Evolutionary conservation across 768 basidiomycete species (phyloP).

Genomic region (Termitomyces sp.): DNA sequence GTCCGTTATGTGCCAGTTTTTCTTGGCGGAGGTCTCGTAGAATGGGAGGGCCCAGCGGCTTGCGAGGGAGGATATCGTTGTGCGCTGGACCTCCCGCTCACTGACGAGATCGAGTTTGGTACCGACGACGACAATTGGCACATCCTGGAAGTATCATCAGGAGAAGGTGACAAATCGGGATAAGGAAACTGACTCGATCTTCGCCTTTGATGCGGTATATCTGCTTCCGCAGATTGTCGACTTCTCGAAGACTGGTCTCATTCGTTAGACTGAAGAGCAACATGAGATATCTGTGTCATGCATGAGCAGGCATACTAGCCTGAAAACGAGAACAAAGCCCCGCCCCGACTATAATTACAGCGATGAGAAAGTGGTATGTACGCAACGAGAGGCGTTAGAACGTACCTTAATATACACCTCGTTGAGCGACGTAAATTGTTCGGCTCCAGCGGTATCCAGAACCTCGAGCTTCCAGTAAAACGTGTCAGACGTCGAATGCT

Average conservation of each 20-base stretch:
- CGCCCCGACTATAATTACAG: slow-evolving; percentile 46
- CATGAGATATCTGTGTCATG: slow-evolving; percentile 3
- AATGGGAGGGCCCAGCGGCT: slow-evolving; percentile 67
- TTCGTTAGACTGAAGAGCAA: slow-evolving; percentile 61
- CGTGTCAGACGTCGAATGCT: slow-evolving; percentile 1
- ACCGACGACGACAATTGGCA: slow-evolving; percentile 84
- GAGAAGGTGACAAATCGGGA: background rate
- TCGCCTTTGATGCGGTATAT: slow-evolving; percentile 77
- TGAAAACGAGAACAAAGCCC: slow-evolving; percentile 84
- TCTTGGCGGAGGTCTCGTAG: slow-evolving; percentile 86
- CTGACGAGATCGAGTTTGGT: slow-evolving; percentile 79
- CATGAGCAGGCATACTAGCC: slow-evolving; percentile 30
- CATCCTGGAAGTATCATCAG: slow-evolving; percentile 29
- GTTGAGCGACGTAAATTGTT: slow-evolving; percentile 77
- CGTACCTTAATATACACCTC: slow-evolving; percentile 77
- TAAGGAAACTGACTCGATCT: slow-evolving; percentile 40
- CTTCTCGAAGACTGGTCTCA: slow-evolving; percentile 75
- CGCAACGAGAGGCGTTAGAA: background rate
- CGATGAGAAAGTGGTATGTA: slow-evolving; percentile 5
- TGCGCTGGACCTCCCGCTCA: slow-evolving; percentile 73
- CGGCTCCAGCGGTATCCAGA: slow-evolving; percentile 81
- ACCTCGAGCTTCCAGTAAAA: slow-evolving; percentile 58
- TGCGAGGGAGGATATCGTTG: slow-evolving; percentile 59
- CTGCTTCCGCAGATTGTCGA: slow-evolving; percentile 75
- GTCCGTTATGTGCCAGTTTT: slow-evolving; percentile 74